Percentiles rank a stretch among this genome's conserved stretches.
phyloP scores from a whole-genome alignment of 352 stramenopile genomes.

The Pythium periplocum region DNA sequence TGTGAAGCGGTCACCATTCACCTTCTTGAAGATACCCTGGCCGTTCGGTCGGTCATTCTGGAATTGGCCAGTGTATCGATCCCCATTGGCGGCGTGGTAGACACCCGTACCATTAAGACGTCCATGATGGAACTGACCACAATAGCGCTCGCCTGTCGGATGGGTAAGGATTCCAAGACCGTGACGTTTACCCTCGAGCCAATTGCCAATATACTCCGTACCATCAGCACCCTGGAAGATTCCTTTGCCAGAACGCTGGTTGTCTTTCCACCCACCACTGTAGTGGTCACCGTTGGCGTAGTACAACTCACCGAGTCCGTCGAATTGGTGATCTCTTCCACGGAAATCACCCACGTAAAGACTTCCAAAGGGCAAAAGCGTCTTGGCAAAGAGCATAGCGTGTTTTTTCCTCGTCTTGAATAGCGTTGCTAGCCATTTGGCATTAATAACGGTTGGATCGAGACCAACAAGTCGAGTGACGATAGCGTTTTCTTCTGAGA shows the following conservation, averaged over 20 bases:
- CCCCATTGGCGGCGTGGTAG: constrained; percentile 60
- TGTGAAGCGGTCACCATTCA: constrained; percentile 63
- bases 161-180: constrained; percentile 76
- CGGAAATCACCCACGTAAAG: constrained; percentile 76
- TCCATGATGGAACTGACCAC: constrained; percentile 77
- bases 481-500: not conserved
- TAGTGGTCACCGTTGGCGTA: constrained; percentile 84
- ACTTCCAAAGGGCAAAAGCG: constrained; percentile 53
- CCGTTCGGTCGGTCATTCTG: constrained; percentile 34
- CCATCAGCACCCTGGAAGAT: constrained; percentile 56
- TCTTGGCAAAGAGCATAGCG: constrained; percentile 51
- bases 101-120: constrained; percentile 72
- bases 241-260: constrained; percentile 58
- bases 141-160: constrained; percentile 78
- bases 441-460: constrained; percentile 9
- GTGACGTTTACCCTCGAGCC: constrained; percentile 68
- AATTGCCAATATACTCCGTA: constrained; percentile 69
- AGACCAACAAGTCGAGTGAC: not conserved
- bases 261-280: constrained; percentile 72
- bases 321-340: constrained; percentile 30
- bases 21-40: constrained; percentile 58
- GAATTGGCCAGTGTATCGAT: constrained; percentile 81
- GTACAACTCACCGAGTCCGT: constrained; percentile 84
- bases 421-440: constrained; percentile 52
- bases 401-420: constrained; percentile 23